Conservation (phyloP, 2,329 filamentous ascomycete species). For the Corynespora cassiicola region DNA sequence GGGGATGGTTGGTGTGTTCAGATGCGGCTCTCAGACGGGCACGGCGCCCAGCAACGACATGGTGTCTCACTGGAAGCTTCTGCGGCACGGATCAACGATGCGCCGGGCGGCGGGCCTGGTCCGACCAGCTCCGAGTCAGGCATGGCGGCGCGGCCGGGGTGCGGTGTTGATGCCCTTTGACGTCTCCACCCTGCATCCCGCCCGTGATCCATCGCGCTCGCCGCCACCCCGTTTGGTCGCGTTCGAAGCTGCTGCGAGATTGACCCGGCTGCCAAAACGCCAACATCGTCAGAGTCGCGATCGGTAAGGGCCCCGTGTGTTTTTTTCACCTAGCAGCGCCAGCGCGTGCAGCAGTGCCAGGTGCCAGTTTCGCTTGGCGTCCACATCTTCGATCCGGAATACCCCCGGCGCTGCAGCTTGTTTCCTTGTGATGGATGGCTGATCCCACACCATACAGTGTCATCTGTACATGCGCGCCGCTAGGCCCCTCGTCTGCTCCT, state of each 20-base stretch:
- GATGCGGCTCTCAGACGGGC: constrained; percentile 3
- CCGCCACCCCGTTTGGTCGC: background rate
- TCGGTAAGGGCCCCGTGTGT: no score
- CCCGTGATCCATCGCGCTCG: background rate
- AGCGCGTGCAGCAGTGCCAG: background rate
- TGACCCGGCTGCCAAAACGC: no score
- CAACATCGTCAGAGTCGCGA: no score
- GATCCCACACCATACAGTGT: constrained; percentile 21
- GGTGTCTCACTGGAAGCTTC: constrained; percentile 15
- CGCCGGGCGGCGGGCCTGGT: constrained; percentile 1
- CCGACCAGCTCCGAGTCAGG: background rate
- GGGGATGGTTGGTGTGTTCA: background rate
- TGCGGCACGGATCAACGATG: constrained; percentile 3
- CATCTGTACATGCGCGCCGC: constrained; percentile 25
- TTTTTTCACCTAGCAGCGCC: constrained; percentile 3
- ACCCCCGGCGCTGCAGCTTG: constrained; percentile 13
- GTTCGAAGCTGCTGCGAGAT: constrained; percentile 5
- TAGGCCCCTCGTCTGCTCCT: constrained; percentile 14
- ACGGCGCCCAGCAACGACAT: constrained; percentile 3
- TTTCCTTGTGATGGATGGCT: constrained; percentile 16
- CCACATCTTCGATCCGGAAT: constrained; percentile 5
- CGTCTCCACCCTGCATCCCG: constrained; percentile 1
- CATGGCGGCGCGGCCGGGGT: constrained; percentile 8
- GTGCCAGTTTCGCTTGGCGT: constrained; percentile 4
- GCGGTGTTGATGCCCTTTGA: background rate